A percentile compares a stretch with the other conserved stretches of the same genome.
These are phyloP conservation scores for Tulasnella calospora DNA, from an alignment of 768 basidiomycete species.

Conservation along the genomic window DNA sequence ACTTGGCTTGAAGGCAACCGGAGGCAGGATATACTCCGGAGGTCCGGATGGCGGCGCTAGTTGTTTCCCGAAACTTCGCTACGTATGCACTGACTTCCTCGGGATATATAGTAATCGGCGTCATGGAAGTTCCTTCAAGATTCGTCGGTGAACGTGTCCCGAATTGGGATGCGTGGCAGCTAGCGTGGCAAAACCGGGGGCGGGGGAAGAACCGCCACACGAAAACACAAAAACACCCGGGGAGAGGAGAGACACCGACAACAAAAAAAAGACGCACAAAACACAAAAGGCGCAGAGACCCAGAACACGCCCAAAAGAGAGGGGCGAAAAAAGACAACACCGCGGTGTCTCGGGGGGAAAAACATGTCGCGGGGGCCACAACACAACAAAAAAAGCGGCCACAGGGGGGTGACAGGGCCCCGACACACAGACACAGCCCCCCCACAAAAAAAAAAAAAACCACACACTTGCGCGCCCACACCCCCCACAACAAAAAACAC, in stretches of 20 bases:
- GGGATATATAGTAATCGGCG: neutral
- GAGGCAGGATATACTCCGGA: neutral
- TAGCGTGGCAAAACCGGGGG: neutral
- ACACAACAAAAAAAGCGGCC: constrained; percentile 10
- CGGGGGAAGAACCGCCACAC: neutral
- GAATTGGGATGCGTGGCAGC: constrained; percentile 4
- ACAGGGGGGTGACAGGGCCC: neutral
- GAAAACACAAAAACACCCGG: neutral
- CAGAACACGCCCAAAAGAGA: no score
- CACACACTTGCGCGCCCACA: neutral
- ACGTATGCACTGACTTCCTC: neutral
- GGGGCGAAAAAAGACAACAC: neutral
- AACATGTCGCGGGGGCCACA: neutral
- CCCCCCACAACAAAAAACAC: neutral
- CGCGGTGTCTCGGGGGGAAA: neutral
- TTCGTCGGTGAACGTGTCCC: neutral
- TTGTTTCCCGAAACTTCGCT: neutral
- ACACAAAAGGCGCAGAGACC: neutral
- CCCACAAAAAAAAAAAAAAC: neutral
- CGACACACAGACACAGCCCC: constrained; percentile 23
- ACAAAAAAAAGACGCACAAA: neutral
- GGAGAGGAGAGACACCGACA: neutral
- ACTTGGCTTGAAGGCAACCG: neutral
- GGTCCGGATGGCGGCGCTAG: neutral
- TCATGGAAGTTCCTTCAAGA: neutral